Base-by-base conservation (phyloP, 2,329 filamentous ascomycete species). In the Whalleya microplaca region DNA sequence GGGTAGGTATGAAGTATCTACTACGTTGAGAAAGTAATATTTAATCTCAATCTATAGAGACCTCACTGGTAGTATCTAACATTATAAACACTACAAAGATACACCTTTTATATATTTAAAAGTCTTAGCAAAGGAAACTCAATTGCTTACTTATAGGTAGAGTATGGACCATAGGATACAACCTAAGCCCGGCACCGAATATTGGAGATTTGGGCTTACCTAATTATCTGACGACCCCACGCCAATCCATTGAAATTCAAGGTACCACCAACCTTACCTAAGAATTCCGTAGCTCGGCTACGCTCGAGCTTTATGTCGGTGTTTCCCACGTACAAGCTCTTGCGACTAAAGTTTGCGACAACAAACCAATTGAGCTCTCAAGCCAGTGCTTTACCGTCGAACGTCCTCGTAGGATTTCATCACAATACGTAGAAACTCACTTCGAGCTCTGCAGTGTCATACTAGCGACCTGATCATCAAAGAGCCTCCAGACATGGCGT, bases 401-500 rank as follows among this genome's bases (percentile, higher is more conserved):
- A 3, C 14, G 32, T 3, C 14, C 3, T 37, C 9, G 10, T 37
- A 37, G 32, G 27, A 21, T 21, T 23, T 45, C 44, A n/a, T 16
- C n/a, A 46, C 44, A 27, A 16, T 27, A 27, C 23, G 4, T 23
- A 16, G 4, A 7, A n/a, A 12, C 12, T 32, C 44, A 29, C 20
- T 12, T 18, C n/a, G n/a, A 18, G 12, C 18, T 18, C 7, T 14
- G 2, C 7, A 20, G n/a, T 14, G 32, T 43, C 45, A n/a, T 27
- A 37, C 45, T 23, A n/a, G 44, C 23, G 18, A 6, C 32, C 29
- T 45, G 9, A 40, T 42, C 19, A 10, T 29, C 8, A 16, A 37
- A 42, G 14, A 19, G 12, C n/a, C 37, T 16, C 27, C 18, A 42
- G 56, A n/a, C 42, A 84, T 84, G 81, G 72, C 80, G 45, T 80